A percentile compares a stretch with the other conserved stretches of the same genome.
Evolutionary conservation across 495 filamentous ascomycete species (phyloP).

Genomic region (Melanomma pulvis-pyrius): DNA sequence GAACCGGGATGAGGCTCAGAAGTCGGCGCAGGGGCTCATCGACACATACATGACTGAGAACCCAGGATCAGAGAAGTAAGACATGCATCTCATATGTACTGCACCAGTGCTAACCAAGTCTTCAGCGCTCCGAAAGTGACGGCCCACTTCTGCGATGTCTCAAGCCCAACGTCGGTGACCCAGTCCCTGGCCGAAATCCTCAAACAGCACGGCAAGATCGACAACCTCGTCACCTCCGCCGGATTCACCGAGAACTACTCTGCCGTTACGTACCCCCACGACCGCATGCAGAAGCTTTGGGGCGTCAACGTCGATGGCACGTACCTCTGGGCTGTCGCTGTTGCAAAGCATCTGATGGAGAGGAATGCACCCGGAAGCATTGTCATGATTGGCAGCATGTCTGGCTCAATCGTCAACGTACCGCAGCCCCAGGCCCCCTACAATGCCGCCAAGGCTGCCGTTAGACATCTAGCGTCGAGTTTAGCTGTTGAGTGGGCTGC

Average conservation of each 20-base stretch:
- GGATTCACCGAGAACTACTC: slow-evolving; percentile 96
- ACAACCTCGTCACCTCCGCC: slow-evolving; percentile 91
- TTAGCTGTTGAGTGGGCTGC: slow-evolving; percentile 90
- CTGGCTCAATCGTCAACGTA: slow-evolving; percentile 86
- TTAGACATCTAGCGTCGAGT: slow-evolving; percentile 77
- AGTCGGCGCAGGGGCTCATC: slow-evolving; percentile 70
- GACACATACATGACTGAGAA: slow-evolving; percentile 75
- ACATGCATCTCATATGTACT: neutral
- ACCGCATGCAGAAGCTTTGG: slow-evolving; percentile 90
- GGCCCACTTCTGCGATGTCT: slow-evolving; percentile 86
- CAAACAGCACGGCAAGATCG: slow-evolving; percentile 74
- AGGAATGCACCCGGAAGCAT: slow-evolving; percentile 78
- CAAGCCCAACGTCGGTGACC: slow-evolving; percentile 74
- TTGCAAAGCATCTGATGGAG: slow-evolving; percentile 88
- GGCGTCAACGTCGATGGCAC: slow-evolving; percentile 94
- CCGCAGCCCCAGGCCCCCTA: slow-evolving; percentile 94
- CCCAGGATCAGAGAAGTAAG: slow-evolving; percentile 70
- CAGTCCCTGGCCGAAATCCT: slow-evolving; percentile 69
- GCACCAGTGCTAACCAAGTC: slow-evolving; percentile 1
- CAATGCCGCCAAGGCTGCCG: slow-evolving; percentile 86
- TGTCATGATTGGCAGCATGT: slow-evolving; percentile 96
- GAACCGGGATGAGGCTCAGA: slow-evolving; percentile 85
- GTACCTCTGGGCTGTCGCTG: slow-evolving; percentile 80
- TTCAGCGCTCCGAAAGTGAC: slow-evolving; percentile 76
- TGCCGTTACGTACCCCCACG: slow-evolving; percentile 82